Evolutionary conservation across 108 stramenopile genomes (phyloP).

Genomic region (Epithemia pelagica): DNA sequence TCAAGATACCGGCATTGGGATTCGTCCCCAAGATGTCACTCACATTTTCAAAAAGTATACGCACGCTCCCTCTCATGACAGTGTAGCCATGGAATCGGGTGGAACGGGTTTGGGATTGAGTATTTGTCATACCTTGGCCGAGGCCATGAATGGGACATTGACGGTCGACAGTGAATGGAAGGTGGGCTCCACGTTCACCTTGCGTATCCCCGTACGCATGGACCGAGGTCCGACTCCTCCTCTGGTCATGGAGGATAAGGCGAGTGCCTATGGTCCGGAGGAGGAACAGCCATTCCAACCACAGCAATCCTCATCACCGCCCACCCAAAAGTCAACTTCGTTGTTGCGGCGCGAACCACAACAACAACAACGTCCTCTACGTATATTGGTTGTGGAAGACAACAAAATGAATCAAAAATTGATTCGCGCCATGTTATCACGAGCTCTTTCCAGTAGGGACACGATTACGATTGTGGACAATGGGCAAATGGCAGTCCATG

Average conservation of each 20-base stretch:
- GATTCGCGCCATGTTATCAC: constrained; percentile 23
- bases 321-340: neutral
- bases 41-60: constrained; percentile 39
- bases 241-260: neutral
- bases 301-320: neutral
- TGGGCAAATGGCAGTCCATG: constrained; percentile 28
- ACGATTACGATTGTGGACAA: constrained; percentile 18
- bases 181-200: constrained; percentile 6
- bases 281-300: no score
- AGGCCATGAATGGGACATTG: constrained; percentile 40
- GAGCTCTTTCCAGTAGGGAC: constrained; percentile 25
- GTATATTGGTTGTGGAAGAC: constrained; percentile 51
- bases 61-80: constrained; percentile 20
- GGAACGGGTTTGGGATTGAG: constrained; percentile 53
- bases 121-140: constrained; percentile 31
- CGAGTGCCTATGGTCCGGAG: no score
- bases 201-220: constrained; percentile 8
- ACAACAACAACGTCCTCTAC: constrained; percentile 4
- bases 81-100: constrained; percentile 36
- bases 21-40: constrained; percentile 16
- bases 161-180: constrained; percentile 23
- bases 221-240: neutral
- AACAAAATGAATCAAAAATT: constrained; percentile 46
- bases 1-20: constrained; percentile 52
- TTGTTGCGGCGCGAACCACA: neutral